Evolutionary conservation across 352 stramenopile genomes (phyloP), one percentile per base, ranked within the genome.

Genomic region (Phytophthora agathidicida): DNA sequence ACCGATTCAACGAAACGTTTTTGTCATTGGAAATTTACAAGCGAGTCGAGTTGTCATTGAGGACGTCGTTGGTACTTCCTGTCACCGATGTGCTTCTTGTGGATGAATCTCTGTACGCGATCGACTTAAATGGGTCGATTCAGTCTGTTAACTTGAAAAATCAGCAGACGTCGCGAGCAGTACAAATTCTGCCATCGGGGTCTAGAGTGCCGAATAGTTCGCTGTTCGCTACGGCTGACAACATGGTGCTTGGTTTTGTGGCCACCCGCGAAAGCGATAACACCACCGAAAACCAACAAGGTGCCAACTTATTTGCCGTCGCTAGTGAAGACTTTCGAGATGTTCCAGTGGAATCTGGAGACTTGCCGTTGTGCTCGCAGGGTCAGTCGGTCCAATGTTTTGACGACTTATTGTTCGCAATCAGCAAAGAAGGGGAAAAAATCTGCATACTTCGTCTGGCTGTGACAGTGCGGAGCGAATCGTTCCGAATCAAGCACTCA

Each of bases 381-480:
- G 33, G 24, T 4, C 13, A 65, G 7, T 57, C 48, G 1, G 47
- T 61, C 6, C 51, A 75, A 19, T 66, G 46, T 14, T 70, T 72
- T 51, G 64, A 55, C 5, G 60, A 78, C 8, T 43, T 51, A 14
- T 10, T 88, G 13, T 65, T 83, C 13, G 31, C 68, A 16, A 14
- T 77, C 2, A 60, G 84, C 32, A 41, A 53, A 1, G 0, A 65
- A 0, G 26, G 36, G 14, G 23, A 48, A 23, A 43, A 38, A 43
- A 35, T 78, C 7, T 43, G 50, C 2, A 52, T 73, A 0, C 39
- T 58, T 42, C 33, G 60, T 17, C 31, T 75, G 2, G 33, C 49
- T 3, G 75, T 78, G 13, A 83, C 75, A 9, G 68, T 83, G 19
- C 68, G 73, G 24, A 89, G 76, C 23, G 76, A 89, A 20, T 83